These are phyloP conservation scores for Hylodesmum podocarpum DNA, from an alignment of 306 rosid species.

Conservation along the genomic window DNA sequence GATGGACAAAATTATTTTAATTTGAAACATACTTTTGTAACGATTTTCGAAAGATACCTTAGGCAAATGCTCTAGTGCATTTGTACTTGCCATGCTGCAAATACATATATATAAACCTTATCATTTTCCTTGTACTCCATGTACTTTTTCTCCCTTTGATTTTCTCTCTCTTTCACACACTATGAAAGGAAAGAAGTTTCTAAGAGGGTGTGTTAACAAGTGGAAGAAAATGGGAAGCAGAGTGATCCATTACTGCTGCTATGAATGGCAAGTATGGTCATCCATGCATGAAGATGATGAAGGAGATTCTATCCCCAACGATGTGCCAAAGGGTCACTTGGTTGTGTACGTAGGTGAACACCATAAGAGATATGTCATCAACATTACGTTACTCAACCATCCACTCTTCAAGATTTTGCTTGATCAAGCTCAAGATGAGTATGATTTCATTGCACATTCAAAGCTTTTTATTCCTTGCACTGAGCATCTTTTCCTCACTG, in stretches of 20 bases:
- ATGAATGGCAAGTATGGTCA: slow-evolving; percentile 55
- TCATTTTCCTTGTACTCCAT: slow-evolving; percentile 39
- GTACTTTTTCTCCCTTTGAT: slow-evolving; percentile 30
- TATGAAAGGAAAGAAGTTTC: slow-evolving; percentile 40
- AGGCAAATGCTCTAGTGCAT: slow-evolving; percentile 35
- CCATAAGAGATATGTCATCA: slow-evolving; percentile 78
- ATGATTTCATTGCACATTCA: slow-evolving; percentile 61
- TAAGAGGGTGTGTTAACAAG: slow-evolving; percentile 64
- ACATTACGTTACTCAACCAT: slow-evolving; percentile 61
- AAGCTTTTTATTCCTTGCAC: slow-evolving; percentile 86
- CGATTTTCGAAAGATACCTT: too few relatives aligned
- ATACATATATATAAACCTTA: slow-evolving; percentile 62
- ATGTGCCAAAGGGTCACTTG: slow-evolving; percentile 96
- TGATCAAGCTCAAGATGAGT: slow-evolving; percentile 85
- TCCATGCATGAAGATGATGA: slow-evolving; percentile 35
- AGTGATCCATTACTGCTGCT: slow-evolving; percentile 49
- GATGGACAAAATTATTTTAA: too few relatives aligned
- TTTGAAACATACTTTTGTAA: too few relatives aligned
- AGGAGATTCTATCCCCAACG: slow-evolving; percentile 60
- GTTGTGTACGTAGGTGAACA: slow-evolving; percentile 87
- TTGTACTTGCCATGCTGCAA: slow-evolving; percentile 41
- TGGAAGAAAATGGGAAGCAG: slow-evolving; percentile 61
- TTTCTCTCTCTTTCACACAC: background rate
- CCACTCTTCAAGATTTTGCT: slow-evolving; percentile 83
- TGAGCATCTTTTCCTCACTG: slow-evolving; percentile 63